Evolutionary conservation across 2,329 filamentous ascomycete genomes (phyloP).

Genomic region (Fusarium robinianum): DNA sequence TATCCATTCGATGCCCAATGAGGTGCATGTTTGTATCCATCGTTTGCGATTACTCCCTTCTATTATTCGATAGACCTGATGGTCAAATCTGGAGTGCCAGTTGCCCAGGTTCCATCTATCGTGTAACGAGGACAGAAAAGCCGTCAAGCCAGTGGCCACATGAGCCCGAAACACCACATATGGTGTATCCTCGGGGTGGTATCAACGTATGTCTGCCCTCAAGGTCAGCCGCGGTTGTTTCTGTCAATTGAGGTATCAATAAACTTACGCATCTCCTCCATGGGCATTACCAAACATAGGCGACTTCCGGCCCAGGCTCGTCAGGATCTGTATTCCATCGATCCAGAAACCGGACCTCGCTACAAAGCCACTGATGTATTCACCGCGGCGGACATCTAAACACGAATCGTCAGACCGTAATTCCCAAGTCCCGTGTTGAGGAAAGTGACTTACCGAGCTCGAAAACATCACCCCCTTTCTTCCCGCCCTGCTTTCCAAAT

Average conservation of each 20-base stretch:
- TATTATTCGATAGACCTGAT: no score
- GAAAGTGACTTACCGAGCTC: conserved; percentile 67
- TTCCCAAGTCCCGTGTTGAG: not conserved
- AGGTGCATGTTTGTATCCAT: conserved; percentile 21
- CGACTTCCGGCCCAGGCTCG: conserved; percentile 84
- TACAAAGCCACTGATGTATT: conserved; percentile 85
- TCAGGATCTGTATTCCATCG: conserved; percentile 87
- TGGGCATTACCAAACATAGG: conserved; percentile 79
- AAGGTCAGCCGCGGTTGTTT: conserved; percentile 25
- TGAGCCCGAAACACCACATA: conserved; percentile 85
- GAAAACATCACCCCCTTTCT: conserved; percentile 72
- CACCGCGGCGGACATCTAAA: conserved; percentile 81
- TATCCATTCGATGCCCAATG: conserved; percentile 18
- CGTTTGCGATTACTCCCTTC: conserved; percentile 4
- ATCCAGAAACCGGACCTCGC: conserved; percentile 81
- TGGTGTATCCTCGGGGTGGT: conserved; percentile 83
- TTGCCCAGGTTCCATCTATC: conserved; percentile 33
- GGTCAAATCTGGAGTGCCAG: no score
- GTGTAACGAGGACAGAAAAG: conserved; percentile 73
- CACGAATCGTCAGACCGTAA: conserved; percentile 25
- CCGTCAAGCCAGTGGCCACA: conserved; percentile 82
- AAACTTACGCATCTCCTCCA: conserved; percentile 80
- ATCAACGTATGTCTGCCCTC: conserved; percentile 76
- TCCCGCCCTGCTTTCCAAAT: conserved; percentile 81
- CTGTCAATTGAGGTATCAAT: not conserved